Percentiles rank a stretch among this genome's conserved stretches.
phyloP scores from a whole-genome alignment of 768 basidiomycete species.

The Leucocoprinus leucothites region DNA sequence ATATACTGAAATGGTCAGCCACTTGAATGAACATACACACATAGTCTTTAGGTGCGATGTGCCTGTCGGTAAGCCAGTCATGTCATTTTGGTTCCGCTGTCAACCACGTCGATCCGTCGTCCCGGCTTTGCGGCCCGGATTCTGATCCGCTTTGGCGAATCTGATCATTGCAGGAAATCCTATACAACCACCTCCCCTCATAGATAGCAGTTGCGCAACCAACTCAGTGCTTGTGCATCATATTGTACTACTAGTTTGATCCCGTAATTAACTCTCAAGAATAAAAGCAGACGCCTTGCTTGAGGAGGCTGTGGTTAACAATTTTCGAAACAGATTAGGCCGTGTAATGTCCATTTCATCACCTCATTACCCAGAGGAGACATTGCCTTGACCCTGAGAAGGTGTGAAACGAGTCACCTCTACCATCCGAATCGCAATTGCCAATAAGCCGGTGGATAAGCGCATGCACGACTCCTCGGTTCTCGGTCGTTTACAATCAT shows the following conservation, averaged over 20 bases:
- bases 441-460: not conserved
- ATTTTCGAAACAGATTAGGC: constrained; percentile 9
- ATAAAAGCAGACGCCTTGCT: not conserved
- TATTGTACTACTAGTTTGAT: not conserved
- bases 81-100: not conserved
- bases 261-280: not conserved
- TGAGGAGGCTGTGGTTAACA: constrained; percentile 3
- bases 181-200: not conserved
- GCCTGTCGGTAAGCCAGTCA: not conserved
- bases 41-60: not conserved
- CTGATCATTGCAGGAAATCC: not conserved
- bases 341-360: not conserved
- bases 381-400: not conserved
- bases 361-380: not conserved
- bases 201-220: not conserved
- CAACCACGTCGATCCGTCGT: not conserved
- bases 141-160: not conserved
- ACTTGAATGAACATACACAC: not conserved
- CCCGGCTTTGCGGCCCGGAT: constrained; percentile 3
- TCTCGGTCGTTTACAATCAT: not conserved
- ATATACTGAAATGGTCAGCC: constrained; percentile 1
- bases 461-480: not conserved
- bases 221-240: not conserved
- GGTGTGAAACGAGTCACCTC: constrained; percentile 4
- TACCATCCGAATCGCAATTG: constrained; percentile 3